These are phyloP conservation scores for Fusarium verticillioides DNA, from an alignment of 2,329 filamentous ascomycete genomes.

Conservation along the genomic window DNA sequence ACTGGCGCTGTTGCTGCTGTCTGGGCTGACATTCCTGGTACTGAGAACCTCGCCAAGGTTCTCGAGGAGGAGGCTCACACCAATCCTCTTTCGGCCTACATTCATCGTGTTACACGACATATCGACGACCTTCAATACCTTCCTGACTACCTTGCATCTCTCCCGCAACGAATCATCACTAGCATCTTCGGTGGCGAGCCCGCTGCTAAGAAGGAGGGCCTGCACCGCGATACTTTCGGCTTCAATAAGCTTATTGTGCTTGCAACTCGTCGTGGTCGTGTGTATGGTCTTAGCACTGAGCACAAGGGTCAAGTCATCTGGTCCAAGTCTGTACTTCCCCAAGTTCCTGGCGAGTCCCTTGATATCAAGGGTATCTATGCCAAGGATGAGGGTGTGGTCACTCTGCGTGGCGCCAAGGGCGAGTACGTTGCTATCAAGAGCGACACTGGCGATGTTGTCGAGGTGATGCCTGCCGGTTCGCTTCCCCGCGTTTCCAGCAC, in stretches of 20 bases:
- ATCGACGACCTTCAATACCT: conserved; percentile 80
- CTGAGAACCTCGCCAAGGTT: conserved; percentile 80
- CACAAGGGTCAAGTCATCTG: conserved; percentile 80
- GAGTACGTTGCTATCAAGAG: conserved; percentile 69
- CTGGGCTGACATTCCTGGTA: conserved; percentile 81
- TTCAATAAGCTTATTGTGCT: conserved; percentile 88
- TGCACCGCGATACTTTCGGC: conserved; percentile 81
- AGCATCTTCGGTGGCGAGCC: conserved; percentile 70
- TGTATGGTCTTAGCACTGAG: conserved; percentile 83
- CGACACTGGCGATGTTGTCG: conserved; percentile 63
- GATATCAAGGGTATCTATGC: conserved; percentile 75
- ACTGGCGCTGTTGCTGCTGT: conserved; percentile 82
- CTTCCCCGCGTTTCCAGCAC: conserved; percentile 52
- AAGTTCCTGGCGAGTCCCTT: conserved; percentile 67
- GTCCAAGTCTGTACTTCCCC: conserved; percentile 73
- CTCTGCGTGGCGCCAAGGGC: conserved; percentile 69
- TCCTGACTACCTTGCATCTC: conserved; percentile 75
- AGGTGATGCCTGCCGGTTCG: conserved; percentile 53
- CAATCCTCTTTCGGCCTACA: conserved; percentile 82
- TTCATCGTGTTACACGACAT: conserved; percentile 87
- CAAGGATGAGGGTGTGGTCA: conserved; percentile 67
- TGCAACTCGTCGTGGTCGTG: conserved; percentile 80
- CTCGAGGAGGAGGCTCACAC: conserved; percentile 88
- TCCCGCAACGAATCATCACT: conserved; percentile 76
- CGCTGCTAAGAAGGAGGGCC: conserved; percentile 55